These are phyloP conservation scores for Fusarium luffae DNA, from an alignment of 2,329 filamentous ascomycete species.

Conservation along the genomic window DNA sequence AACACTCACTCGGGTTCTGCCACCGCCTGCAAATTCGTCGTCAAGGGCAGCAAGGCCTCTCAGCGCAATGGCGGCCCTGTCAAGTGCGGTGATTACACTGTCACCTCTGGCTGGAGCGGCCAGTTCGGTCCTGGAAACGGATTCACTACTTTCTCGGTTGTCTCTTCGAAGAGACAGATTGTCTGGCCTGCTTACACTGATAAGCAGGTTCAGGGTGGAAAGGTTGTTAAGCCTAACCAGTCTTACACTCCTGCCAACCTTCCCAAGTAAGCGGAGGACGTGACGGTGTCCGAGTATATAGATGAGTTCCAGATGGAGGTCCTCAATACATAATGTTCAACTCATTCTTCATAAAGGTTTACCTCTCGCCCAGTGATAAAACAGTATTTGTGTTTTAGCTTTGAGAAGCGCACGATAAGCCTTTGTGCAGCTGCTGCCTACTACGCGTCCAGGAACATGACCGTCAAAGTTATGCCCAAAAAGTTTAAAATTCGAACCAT, in stretches of 20 bases:
- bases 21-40: conserved; percentile 40
- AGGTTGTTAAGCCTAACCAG: conserved; percentile 61
- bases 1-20: conserved; percentile 56
- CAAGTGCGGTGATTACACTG: conserved; percentile 60
- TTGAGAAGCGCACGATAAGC: too few relatives aligned
- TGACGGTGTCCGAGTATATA: neutral
- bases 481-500: too few relatives aligned
- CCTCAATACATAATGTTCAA: neutral
- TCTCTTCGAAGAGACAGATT: conserved; percentile 54
- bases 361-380: too few relatives aligned
- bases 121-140: conserved; percentile 63
- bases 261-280: conserved; percentile 8
- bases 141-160: conserved; percentile 65
- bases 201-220: conserved; percentile 56
- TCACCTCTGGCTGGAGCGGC: conserved; percentile 66
- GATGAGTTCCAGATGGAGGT: neutral
- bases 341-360: neutral
- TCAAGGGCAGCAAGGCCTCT: conserved; percentile 50
- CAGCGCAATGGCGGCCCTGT: conserved; percentile 52
- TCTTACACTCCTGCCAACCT: conserved; percentile 52
- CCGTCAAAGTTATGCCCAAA: too few relatives aligned
- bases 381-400: too few relatives aligned
- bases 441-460: too few relatives aligned
- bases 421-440: too few relatives aligned
- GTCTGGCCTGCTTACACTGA: conserved; percentile 65